Evolutionary conservation across 345 rosid genomes (phyloP).

Genomic region (Capsella bursapastoris): DNA sequence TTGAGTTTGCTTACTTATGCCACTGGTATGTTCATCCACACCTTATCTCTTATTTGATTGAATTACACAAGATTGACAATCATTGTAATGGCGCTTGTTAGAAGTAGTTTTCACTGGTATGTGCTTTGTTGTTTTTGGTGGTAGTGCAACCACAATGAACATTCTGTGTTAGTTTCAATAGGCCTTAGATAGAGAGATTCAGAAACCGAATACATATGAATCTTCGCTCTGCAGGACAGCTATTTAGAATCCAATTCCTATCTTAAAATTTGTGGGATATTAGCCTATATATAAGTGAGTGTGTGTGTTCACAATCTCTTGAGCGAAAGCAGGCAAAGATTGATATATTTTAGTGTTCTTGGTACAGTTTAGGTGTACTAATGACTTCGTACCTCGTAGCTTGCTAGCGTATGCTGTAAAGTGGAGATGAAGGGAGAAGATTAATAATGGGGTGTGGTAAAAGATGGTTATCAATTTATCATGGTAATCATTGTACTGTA

Average conservation of each 20-base stretch:
- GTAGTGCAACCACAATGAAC: neutral
- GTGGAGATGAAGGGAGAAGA: slow-evolving; percentile 23
- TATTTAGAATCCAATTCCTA: neutral
- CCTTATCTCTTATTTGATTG: neutral
- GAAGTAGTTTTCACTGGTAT: neutral
- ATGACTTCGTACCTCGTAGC: neutral
- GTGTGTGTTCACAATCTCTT: neutral
- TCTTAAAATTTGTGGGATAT: neutral
- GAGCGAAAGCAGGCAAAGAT: neutral
- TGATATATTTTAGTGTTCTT: slow-evolving; percentile 2
- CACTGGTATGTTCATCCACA: slow-evolving; percentile 20
- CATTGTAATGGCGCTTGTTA: neutral
- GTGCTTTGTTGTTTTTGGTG: slow-evolving; percentile 4
- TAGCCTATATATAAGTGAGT: neutral
- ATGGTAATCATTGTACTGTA: neutral
- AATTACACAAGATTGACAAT: neutral
- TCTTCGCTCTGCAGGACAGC: neutral
- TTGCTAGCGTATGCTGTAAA: slow-evolving; percentile 26
- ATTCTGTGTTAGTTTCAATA: neutral
- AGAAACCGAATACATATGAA: slow-evolving; percentile 8
- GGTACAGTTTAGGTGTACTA: neutral
- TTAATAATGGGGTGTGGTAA: slow-evolving; percentile 10
- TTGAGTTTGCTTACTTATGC: slow-evolving; percentile 24
- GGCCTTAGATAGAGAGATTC: neutral
- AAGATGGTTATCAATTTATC: neutral